A percentile compares a stretch with the other conserved stretches of the same genome.
These are phyloP conservation scores for Penicillium sp. DNA, from an alignment of 2,329 filamentous ascomycete species.

Conservation along the genomic window DNA sequence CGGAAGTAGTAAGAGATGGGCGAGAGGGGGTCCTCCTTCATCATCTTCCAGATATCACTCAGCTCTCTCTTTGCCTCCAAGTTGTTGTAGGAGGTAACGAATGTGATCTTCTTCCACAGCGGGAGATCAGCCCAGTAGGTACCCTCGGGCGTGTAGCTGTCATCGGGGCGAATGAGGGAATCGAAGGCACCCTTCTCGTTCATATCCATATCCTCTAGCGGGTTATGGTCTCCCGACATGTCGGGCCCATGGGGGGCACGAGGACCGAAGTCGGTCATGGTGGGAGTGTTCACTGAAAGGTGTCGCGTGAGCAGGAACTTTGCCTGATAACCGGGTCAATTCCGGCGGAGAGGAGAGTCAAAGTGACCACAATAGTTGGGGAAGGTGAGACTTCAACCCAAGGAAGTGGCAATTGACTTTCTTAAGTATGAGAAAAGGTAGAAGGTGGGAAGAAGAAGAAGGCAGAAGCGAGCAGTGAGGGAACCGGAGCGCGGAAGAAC, in stretches of 20 bases:
- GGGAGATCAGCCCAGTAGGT: constrained; percentile 89
- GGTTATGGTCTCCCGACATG: constrained; percentile 38
- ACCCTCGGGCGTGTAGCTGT: constrained; percentile 73
- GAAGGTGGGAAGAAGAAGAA: neutral
- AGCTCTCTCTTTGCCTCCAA: constrained; percentile 63
- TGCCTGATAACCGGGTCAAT: constrained; percentile 2
- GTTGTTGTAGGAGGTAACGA: constrained; percentile 65
- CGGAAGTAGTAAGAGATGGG: constrained; percentile 79
- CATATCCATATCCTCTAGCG: constrained; percentile 46
- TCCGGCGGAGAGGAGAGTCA: neutral
- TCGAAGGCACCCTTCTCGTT: constrained; percentile 61
- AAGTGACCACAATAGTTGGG: constrained; percentile 1
- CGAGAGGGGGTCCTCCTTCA: constrained; percentile 75
- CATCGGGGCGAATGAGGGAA: constrained; percentile 74
- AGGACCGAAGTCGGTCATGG: constrained; percentile 34
- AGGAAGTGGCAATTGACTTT: neutral
- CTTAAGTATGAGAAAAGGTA: neutral
- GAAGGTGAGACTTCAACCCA: neutral
- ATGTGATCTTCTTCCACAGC: constrained; percentile 58
- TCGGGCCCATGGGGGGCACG: constrained; percentile 43
- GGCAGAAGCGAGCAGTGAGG: neutral
- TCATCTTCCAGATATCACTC: constrained; percentile 61
- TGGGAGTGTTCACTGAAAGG: constrained; percentile 5
- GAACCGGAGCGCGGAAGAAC: neutral
- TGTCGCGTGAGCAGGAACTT: constrained; percentile 7